Base-by-base conservation (phyloP, 306 rosid species). In the Albizia julibrissin region DNA sequence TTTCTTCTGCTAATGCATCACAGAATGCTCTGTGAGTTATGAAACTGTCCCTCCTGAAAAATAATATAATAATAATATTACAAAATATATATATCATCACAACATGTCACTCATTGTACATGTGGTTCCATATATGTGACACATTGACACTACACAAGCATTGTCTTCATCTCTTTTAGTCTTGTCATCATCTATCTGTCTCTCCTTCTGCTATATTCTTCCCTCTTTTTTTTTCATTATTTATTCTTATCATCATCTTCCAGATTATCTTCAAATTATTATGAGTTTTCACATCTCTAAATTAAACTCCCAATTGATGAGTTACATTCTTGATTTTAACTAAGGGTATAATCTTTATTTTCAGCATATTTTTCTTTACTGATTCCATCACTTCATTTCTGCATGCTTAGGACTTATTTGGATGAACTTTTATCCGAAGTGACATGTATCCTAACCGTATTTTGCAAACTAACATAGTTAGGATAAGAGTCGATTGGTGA, bases 11-110 rank as follows among this genome's bases (percentile, higher is more conserved):
- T 40, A 96, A 85, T 68, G 97, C 98, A 87, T 96, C 97, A 88
- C 99, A 96, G 86, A 96, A 96, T 8, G 99, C 99, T 93, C 99
- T 91, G 88, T 96, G 99, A 31, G 99, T 93, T 87, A 92, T 92
- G 92, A 96, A 96, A 86, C 98, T 93, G 83, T 95, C 99, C 88
- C 97, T 93, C 90, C 99, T 95, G 92, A 15, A 81, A 37, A 65
- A 69, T 9, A 56, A 21, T 31, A 64, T 33, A 29, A 33, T 8
- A 82, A 80, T n/a, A 62, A 85, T 24, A 61, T 11, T 3, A 10
- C 69, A 84, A 84, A 10, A 46, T 47, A 12, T 11, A 2, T 12
- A 47, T 47, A 14, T 3, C 62, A 82, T 83, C 8, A 21, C 77
- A 26, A 70, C 24, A 73, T 80, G 85, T 85, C 73, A 83, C 83